These are phyloP conservation scores for Aspergillus nanangensis DNA, from an alignment of 495 filamentous ascomycete species.

Conservation along the genomic window DNA sequence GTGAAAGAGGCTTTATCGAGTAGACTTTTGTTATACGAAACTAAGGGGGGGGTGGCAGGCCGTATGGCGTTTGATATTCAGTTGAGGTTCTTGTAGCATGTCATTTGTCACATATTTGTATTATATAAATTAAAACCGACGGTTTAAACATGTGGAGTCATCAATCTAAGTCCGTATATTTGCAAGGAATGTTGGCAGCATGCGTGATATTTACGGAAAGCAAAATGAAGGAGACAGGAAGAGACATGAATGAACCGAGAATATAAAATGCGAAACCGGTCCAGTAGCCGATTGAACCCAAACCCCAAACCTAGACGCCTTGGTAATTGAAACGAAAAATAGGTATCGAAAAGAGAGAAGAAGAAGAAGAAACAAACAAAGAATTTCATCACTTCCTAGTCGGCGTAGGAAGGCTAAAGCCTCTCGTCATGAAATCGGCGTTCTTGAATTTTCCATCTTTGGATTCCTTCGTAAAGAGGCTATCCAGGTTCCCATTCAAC, in stretches of 20 bases:
- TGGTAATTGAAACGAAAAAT: no score
- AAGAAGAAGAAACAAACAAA: background rate
- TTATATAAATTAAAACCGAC: conserved; percentile 16
- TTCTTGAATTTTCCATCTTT: conserved; percentile 48
- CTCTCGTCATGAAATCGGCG: conserved; percentile 74
- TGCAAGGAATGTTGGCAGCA: background rate
- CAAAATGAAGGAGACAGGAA: background rate
- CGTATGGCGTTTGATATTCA: conserved; percentile 1
- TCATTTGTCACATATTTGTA: conserved; percentile 15
- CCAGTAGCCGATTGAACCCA: conserved; percentile 5
- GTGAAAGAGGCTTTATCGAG: conserved; percentile 49
- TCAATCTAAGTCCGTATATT: no score
- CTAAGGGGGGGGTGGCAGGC: background rate
- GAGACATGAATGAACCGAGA: background rate
- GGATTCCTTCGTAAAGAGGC: conserved; percentile 57
- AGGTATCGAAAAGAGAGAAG: background rate
- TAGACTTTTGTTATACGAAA: background rate
- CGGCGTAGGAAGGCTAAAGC: conserved; percentile 57
- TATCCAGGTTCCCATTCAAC: conserved; percentile 64
- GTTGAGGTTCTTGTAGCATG: conserved; percentile 18
- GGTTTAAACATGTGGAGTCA: conserved; percentile 1
- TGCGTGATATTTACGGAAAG: no score
- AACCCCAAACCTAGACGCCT: conserved; percentile 3
- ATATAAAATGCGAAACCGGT: conserved; percentile 1
- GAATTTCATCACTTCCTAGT: conserved; percentile 20